Conservation (phyloP, 208 protist genomes). For the Trypanosoma boissoni region DNA sequence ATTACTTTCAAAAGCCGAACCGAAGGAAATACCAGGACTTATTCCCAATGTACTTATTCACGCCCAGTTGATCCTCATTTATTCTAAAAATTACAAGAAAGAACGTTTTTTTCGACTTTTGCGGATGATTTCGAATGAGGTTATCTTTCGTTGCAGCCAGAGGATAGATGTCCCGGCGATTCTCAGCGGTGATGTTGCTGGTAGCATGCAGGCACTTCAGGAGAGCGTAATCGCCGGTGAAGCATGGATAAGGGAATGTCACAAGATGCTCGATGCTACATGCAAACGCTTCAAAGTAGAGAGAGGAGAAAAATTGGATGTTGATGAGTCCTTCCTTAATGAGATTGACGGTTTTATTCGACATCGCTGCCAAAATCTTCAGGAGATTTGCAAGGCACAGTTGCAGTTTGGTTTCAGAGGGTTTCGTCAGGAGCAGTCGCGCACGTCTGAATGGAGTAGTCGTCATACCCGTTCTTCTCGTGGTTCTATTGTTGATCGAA, state of each 20-base stretch:
- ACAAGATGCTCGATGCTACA: constrained; percentile 84
- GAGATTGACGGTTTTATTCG: constrained; percentile 98
- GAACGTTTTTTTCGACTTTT: constrained; percentile 92
- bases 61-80: constrained; percentile 92
- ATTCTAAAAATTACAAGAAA: constrained; percentile 95
- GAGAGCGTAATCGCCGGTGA: constrained; percentile 90
- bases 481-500: not conserved
- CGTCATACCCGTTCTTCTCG: constrained; percentile 24
- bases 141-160: constrained; percentile 94
- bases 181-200: constrained; percentile 91
- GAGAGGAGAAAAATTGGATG: constrained; percentile 88
- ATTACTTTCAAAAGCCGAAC: constrained; percentile 70
- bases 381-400: constrained; percentile 96
- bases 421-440: constrained; percentile 12
- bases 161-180: constrained; percentile 94
- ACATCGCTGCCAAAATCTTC: constrained; percentile 95
- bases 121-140: constrained; percentile 95
- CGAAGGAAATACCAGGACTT: constrained; percentile 90
- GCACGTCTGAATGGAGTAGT: constrained; percentile 22
- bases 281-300: constrained; percentile 72
- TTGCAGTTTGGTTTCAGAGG: constrained; percentile 95
- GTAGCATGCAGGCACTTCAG: constrained; percentile 89
- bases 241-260: constrained; percentile 91
- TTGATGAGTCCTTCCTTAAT: constrained; percentile 93
- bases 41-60: constrained; percentile 89